Evolutionary conservation across 2,329 filamentous ascomycete species (phyloP).

Genomic region (Alternaria conjuncta): DNA sequence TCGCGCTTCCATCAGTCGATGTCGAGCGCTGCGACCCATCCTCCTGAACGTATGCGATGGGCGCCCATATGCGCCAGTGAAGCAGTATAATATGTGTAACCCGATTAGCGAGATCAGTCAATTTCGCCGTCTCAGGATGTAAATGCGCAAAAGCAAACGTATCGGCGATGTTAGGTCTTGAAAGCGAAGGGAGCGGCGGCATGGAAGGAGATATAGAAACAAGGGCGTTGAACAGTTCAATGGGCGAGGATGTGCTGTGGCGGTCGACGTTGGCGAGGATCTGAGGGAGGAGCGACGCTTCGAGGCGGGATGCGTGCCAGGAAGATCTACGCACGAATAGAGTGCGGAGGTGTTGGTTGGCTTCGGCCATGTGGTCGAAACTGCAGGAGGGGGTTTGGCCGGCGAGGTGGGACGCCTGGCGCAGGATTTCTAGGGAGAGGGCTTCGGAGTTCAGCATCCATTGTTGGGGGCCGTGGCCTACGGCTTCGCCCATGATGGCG

Average conservation of each 20-base stretch:
- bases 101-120: slow-evolving; percentile 75
- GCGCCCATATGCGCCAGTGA: slow-evolving; percentile 89
- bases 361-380: slow-evolving; percentile 43
- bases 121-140: slow-evolving; percentile 33
- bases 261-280: slow-evolving; percentile 36
- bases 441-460: slow-evolving; percentile 52
- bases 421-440: slow-evolving; percentile 55
- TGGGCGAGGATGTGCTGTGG: slow-evolving; percentile 47
- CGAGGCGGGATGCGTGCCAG: slow-evolving; percentile 41
- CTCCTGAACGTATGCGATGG: slow-evolving; percentile 67
- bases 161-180: slow-evolving; percentile 32
- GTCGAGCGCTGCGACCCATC: slow-evolving; percentile 6
- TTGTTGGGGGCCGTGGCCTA: slow-evolving; percentile 39
- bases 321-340: slow-evolving; percentile 42
- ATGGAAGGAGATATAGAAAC: slow-evolving; percentile 34
- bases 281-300: slow-evolving; percentile 32
- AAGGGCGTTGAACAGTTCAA: slow-evolving; percentile 54
- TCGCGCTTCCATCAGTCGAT: background rate
- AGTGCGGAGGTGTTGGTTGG: slow-evolving; percentile 44
- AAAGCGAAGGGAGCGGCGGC: slow-evolving; percentile 9
- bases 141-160: slow-evolving; percentile 23
- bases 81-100: slow-evolving; percentile 83
- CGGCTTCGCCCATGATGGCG: slow-evolving; percentile 48
- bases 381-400: slow-evolving; percentile 37
- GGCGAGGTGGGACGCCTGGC: slow-evolving; percentile 48